Percentiles rank a stretch among this genome's conserved stretches.
phyloP scores from a whole-genome alignment of 2,329 filamentous ascomycete genomes.

The Nectriaceae sp. region DNA sequence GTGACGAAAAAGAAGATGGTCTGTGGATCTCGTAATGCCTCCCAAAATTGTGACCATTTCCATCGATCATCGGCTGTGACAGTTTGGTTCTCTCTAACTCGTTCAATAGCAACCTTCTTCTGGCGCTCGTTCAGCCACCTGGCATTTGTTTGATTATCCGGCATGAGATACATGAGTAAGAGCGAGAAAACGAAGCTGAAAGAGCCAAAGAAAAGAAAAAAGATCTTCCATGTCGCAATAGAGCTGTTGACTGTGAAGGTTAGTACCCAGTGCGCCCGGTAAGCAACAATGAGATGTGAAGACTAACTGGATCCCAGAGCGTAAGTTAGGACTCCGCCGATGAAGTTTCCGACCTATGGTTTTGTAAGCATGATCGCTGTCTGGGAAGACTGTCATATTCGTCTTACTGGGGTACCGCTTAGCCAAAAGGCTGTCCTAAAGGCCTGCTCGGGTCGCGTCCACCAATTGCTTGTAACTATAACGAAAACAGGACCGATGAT shows the following conservation, averaged over 20 bases:
- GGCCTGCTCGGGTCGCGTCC: constrained; percentile 6
- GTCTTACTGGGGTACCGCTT: constrained; percentile 7
- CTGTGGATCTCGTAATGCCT: constrained; percentile 9
- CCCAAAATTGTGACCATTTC: constrained; percentile 15
- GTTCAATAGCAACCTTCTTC: constrained; percentile 14
- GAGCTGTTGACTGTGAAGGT: not conserved
- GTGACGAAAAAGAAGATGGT: constrained; percentile 7
- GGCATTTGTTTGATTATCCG: constrained; percentile 7
- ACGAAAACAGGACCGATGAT: constrained; percentile 10
- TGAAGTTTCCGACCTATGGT: constrained; percentile 6
- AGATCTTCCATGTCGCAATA: constrained; percentile 9
- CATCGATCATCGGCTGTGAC: constrained; percentile 12
- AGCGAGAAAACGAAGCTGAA: constrained; percentile 5
- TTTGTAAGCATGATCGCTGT: not conserved
- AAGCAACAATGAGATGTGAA: not conserved
- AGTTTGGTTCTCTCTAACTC: constrained; percentile 9
- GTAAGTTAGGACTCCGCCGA: constrained; percentile 7
- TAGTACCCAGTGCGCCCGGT: not conserved
- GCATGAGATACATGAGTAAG: constrained; percentile 7
- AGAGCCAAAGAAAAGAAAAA: constrained; percentile 7
- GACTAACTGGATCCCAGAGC: constrained; percentile 5
- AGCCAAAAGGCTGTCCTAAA: constrained; percentile 10
- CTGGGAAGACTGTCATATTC: not conserved
- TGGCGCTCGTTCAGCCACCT: constrained; percentile 11
- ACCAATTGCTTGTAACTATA: constrained; percentile 11